These are phyloP conservation scores for Daldinia sp. DNA, from an alignment of 2,329 filamentous ascomycete species.

Conservation along the genomic window DNA sequence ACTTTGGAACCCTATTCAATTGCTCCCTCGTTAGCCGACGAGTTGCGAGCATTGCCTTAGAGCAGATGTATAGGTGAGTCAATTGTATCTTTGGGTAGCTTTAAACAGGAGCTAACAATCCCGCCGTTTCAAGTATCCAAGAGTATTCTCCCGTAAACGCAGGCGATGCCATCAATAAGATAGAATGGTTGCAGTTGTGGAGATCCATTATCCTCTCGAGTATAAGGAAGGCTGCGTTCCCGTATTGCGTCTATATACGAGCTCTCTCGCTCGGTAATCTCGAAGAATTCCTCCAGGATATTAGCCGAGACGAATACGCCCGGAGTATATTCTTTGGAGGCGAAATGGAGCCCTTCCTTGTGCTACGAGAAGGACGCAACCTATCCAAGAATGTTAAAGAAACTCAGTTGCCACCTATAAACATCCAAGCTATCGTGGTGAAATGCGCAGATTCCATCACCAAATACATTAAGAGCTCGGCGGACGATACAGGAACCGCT, in stretches of 20 bases:
- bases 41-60: conserved; percentile 66
- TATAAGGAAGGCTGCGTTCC: conserved; percentile 67
- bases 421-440: conserved; percentile 49
- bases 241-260: conserved; percentile 74
- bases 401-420: conserved; percentile 4
- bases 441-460: conserved; percentile 66
- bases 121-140: conserved; percentile 51
- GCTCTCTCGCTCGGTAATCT: conserved; percentile 70
- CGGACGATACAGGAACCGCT: conserved; percentile 53
- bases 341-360: conserved; percentile 50
- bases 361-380: conserved; percentile 29
- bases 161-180: conserved; percentile 49
- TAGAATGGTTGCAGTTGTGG: conserved; percentile 72
- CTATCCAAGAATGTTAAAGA: conserved; percentile 24
- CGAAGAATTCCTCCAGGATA: conserved; percentile 64
- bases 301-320: conserved; percentile 44
- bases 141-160: conserved; percentile 55
- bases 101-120: conserved; percentile 32
- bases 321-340: conserved; percentile 52
- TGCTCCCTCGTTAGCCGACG: conserved; percentile 64
- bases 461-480: conserved; percentile 55
- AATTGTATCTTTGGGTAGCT: not conserved
- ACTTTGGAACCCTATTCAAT: conserved; percentile 68
- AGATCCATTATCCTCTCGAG: conserved; percentile 73
- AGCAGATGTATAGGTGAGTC: conserved; percentile 68